Evolutionary conservation across 345 rosid species (phyloP), one percentile per base, ranked within the genome.

Genomic region (Microcos paniculata): DNA sequence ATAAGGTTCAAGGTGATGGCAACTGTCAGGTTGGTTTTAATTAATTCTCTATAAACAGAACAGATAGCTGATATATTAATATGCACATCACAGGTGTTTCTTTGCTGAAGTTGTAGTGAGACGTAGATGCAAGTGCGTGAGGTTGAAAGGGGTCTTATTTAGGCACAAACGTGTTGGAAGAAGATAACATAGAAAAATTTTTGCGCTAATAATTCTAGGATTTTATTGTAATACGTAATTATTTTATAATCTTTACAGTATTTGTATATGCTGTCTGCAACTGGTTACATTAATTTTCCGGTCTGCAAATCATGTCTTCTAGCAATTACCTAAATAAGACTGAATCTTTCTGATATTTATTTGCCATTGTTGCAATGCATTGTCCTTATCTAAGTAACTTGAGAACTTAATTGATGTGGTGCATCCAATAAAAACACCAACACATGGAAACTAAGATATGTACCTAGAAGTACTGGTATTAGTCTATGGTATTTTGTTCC

Each of bases 1-100:
- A 83, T 79, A 90, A 73, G 70, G 80, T 91, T 74, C 85, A 87
- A 84, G 94, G 92, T 80, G 90, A 91, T 78, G 94, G 97, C 55
- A 91, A 91, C 76, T 91, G 92, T 75, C 96, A 91, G 96, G 93
- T 91, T 81, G 77, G 85, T 62, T 59, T 73, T 61, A 28, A 19
- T 28, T 35, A 21, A 31, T 55, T 53, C n/a, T 11, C 43, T 19
- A 19, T 49, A 69, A n/a, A 69, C 30, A 30, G 28, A 18, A 30
- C 19, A 12, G n/a, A 19, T 49, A 24, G n/a, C 45, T 46, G 56
- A 13, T n/a, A 45, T 67, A 26, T 15, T 67, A 67, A 24, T 26
- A 30, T 69, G 43, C 73, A 28, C n/a, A n/a, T n/a, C n/a, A n/a
- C 45, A 16, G 2, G 59, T 49, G 4, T 30, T 30, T 69, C 59